Percentiles rank a stretch among this genome's conserved stretches.
phyloP scores from a whole-genome alignment of 768 basidiomycete genomes.

The Flagelloscypha sp. region DNA sequence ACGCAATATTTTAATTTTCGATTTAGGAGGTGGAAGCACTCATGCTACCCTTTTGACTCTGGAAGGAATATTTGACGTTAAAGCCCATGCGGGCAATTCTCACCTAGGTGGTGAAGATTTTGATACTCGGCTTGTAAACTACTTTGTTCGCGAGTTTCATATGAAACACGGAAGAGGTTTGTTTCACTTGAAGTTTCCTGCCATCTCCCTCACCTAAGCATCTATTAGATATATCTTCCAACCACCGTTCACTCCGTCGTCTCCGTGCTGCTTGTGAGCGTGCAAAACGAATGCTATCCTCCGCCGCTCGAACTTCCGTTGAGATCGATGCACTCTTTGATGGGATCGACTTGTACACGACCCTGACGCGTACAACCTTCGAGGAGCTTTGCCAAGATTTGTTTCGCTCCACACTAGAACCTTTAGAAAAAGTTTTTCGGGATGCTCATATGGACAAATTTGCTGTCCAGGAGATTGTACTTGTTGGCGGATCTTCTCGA shows the following conservation, averaged over 20 bases:
- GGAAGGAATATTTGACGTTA: constrained; percentile 62
- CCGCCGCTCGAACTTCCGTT: too few species aligned
- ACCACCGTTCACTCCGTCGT: constrained; percentile 93
- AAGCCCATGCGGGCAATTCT: constrained; percentile 62
- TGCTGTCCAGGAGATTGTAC: constrained; percentile 92
- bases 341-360: constrained; percentile 98
- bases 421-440: constrained; percentile 95
- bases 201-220: constrained; percentile 8
- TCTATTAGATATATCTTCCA: constrained; percentile 67
- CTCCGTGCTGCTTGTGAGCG: constrained; percentile 97
- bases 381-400: constrained; percentile 93
- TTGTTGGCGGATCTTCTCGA: constrained; percentile 97
- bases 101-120: constrained; percentile 77
- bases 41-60: constrained; percentile 60
- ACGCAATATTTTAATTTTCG: constrained; percentile 10
- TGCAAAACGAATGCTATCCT: constrained; percentile 95
- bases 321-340: constrained; percentile 72
- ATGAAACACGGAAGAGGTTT: constrained; percentile 91
- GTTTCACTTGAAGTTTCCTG: constrained; percentile 18
- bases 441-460: constrained; percentile 98
- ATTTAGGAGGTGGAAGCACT: constrained; percentile 25
- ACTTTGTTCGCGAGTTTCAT: constrained; percentile 96
- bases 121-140: constrained; percentile 94
- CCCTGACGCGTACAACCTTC: constrained; percentile 95
- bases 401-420: constrained; percentile 88